Evolutionary conservation across 78 protist species (phyloP).

Genomic region (Protostelium mycophagum): DNA sequence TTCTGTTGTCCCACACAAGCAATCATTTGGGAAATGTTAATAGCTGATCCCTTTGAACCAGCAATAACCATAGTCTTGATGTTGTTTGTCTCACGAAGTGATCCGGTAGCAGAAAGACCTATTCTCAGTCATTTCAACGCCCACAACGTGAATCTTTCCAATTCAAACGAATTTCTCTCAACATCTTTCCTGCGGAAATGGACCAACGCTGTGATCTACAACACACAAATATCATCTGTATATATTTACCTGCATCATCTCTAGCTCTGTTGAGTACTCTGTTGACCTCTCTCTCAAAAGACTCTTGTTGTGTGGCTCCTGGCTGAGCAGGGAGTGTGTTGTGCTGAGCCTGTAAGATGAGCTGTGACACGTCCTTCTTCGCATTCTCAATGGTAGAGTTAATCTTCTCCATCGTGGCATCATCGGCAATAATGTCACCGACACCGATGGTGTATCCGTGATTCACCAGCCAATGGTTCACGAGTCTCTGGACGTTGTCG

Average conservation of each 20-base stretch:
- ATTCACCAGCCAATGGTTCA: slow-evolving; percentile 91
- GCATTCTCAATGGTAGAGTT: slow-evolving; percentile 54
- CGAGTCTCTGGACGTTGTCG: slow-evolving; percentile 73
- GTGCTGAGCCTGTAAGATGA: slow-evolving; percentile 61
- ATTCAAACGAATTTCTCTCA: too few species aligned
- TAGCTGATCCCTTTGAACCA: slow-evolving; percentile 97
- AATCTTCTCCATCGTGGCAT: slow-evolving; percentile 71
- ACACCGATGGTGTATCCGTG: slow-evolving; percentile 95
- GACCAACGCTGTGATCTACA: not conserved
- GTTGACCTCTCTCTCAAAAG: slow-evolving; percentile 96
- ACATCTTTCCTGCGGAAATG: too few species aligned
- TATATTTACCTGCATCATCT: slow-evolving; percentile 90
- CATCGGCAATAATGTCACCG: slow-evolving; percentile 93
- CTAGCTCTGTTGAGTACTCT: slow-evolving; percentile 87
- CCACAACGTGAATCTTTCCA: too few species aligned
- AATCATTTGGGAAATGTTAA: slow-evolving; percentile 98
- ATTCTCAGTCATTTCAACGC: too few species aligned
- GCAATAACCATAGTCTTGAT: slow-evolving; percentile 92
- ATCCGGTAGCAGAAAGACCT: slow-evolving; percentile 46
- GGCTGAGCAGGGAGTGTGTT: slow-evolving; percentile 81
- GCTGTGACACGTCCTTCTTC: slow-evolving; percentile 65
- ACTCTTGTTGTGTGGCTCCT: slow-evolving; percentile 89
- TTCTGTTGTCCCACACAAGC: slow-evolving; percentile 99
- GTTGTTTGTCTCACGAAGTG: slow-evolving; percentile 74
- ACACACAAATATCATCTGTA: not conserved